Conservation (phyloP, 441 rosid genomes). For the Pelargonium cotyledonis region DNA sequence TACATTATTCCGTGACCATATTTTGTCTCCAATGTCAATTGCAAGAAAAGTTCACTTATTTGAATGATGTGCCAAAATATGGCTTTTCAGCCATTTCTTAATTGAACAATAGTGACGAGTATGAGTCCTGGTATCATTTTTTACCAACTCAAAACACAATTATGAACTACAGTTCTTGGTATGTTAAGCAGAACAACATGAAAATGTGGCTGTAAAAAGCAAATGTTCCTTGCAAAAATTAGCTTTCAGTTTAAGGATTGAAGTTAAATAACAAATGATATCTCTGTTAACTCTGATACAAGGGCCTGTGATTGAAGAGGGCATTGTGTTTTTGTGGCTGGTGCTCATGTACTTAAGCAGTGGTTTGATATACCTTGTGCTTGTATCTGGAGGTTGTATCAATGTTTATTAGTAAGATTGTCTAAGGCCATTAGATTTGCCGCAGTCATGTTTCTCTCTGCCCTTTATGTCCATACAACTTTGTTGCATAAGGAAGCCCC, state of each 20-base stretch:
- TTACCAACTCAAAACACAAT: background rate
- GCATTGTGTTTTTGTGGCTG: background rate
- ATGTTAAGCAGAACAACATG: background rate
- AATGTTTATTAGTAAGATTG: background rate
- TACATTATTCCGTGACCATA: background rate
- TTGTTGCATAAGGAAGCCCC: background rate
- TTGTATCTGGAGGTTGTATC: background rate
- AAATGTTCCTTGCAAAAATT: background rate
- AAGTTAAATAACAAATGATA: background rate
- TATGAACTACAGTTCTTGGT: background rate
- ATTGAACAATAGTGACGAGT: background rate
- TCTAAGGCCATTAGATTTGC: background rate
- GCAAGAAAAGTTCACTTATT: background rate
- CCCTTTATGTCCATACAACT: background rate
- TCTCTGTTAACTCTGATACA: background rate
- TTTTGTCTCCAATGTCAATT: background rate
- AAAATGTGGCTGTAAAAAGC: background rate
- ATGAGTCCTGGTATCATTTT: background rate
- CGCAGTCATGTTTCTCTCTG: background rate
- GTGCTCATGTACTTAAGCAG: background rate
- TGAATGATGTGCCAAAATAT: background rate
- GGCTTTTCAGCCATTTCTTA: background rate
- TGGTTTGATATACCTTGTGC: background rate
- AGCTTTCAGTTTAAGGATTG: background rate
- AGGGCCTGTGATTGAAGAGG: background rate